A percentile compares a stretch with the other conserved stretches of the same genome.
phyloP scores from a whole-genome alignment of 164 flowering plant species.

The Echeveria elegans region DNA sequence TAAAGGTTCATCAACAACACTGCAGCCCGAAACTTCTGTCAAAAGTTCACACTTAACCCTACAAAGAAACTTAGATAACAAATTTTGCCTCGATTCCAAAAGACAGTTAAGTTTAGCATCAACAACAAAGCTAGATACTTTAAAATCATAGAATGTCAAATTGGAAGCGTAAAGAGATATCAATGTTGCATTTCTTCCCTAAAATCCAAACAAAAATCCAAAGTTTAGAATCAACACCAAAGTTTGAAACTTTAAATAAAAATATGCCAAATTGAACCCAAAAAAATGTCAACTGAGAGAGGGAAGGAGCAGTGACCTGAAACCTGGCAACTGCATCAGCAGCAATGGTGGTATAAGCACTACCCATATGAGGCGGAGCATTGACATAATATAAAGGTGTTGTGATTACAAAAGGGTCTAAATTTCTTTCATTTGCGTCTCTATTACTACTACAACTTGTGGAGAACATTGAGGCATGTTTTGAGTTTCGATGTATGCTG shows the following conservation, averaged over 20 bases:
- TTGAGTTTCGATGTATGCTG: conserved; percentile 11
- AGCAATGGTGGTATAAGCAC: conserved; percentile 97
- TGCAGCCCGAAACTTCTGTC: too few relatives aligned
- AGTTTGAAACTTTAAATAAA: not conserved
- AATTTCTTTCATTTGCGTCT: conserved; percentile 16
- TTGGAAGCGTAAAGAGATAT: too few relatives aligned
- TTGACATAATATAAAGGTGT: conserved; percentile 61
- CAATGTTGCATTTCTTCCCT: too few relatives aligned
- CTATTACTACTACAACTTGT: conserved; percentile 13
- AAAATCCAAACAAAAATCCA: too few relatives aligned
- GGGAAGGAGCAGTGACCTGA: conserved; percentile 76
- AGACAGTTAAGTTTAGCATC: too few relatives aligned
- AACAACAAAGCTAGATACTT: not conserved
- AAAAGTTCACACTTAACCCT: too few relatives aligned
- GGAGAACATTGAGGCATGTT: conserved; percentile 12
- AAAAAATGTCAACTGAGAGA: too few relatives aligned
- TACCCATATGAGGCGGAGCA: conserved; percentile 99
- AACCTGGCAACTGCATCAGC: conserved; percentile 94
- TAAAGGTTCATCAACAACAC: too few relatives aligned
- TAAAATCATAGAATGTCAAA: too few relatives aligned
- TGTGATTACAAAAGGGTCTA: conserved; percentile 70
- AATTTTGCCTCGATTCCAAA: too few relatives aligned
- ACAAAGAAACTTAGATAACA: too few relatives aligned
- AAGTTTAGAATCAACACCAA: too few relatives aligned
- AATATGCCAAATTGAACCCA: not conserved